Evolutionary conservation across 306 rosid species (phyloP).

Genomic region (Castanea sativa): DNA sequence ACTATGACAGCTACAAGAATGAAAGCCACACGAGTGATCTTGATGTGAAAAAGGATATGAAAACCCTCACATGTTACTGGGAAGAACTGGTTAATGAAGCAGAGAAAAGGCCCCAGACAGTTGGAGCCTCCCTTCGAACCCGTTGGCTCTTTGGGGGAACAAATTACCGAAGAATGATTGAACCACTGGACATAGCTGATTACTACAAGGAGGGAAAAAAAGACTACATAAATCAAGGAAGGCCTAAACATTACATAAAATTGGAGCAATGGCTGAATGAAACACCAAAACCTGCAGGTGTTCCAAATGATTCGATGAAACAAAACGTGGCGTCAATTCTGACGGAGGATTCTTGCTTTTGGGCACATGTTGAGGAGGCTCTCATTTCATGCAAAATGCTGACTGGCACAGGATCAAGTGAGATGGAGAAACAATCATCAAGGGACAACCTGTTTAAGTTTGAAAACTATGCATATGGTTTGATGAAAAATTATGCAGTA

Average conservation of each 20-base stretch:
- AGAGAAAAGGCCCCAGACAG: constrained; percentile 44
- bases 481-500: constrained; percentile 34
- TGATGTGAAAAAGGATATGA: not conserved
- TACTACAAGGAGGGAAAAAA: constrained; percentile 21
- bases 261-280: constrained; percentile 40
- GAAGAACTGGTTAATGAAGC: constrained; percentile 40
- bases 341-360: constrained; percentile 69
- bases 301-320: not conserved
- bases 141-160: constrained; percentile 48
- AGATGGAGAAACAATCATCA: not conserved
- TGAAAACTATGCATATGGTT: constrained; percentile 39
- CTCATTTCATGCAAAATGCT: constrained; percentile 21
- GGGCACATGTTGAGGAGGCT: constrained; percentile 74
- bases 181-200: constrained; percentile 56
- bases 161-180: constrained; percentile 63
- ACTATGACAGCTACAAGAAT: constrained; percentile 58
- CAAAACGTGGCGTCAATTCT: constrained; percentile 28
- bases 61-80: constrained; percentile 53
- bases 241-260: constrained; percentile 35
- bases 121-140: constrained; percentile 14
- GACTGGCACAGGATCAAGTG: not conserved
- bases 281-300: not conserved
- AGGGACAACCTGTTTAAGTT: constrained; percentile 26
- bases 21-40: not conserved
- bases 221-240: constrained; percentile 16